phyloP scores from a whole-genome alignment of 495 filamentous ascomycete species.

The Hypoxylon trugodes region DNA sequence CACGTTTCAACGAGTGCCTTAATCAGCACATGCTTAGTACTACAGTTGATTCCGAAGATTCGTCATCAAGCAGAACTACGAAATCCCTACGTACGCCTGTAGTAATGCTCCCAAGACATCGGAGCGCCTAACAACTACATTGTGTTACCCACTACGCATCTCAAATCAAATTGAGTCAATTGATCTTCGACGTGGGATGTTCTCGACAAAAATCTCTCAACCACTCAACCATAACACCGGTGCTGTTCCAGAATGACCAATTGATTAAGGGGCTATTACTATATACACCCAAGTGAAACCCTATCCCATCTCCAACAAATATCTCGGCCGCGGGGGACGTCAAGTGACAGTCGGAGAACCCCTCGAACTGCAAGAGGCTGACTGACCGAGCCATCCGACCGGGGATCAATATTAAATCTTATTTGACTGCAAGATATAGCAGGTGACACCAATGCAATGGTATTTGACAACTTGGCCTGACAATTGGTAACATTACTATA shows the following conservation, averaged over 20 bases:
- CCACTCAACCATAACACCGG: slow-evolving; percentile 13
- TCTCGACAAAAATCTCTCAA: slow-evolving; percentile 11
- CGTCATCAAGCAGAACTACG: slow-evolving; percentile 27
- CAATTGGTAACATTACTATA: slow-evolving; percentile 4
- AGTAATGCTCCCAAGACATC: slow-evolving; percentile 16
- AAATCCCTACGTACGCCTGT: slow-evolving; percentile 13
- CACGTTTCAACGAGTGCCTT: not conserved
- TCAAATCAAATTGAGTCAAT: not conserved
- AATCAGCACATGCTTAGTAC: slow-evolving; percentile 4
- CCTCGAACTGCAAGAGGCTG: slow-evolving; percentile 2
- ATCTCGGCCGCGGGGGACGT: slow-evolving; percentile 11
- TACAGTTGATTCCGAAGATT: slow-evolving; percentile 12
- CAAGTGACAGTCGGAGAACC: slow-evolving; percentile 25
- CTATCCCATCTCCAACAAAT: not conserved
- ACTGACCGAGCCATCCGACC: slow-evolving; percentile 16
- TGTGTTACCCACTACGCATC: not conserved
- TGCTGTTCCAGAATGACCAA: slow-evolving; percentile 21
- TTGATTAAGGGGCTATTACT: slow-evolving; percentile 12
- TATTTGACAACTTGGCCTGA: not conserved
- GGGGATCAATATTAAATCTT: slow-evolving; percentile 5
- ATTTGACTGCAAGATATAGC: not conserved
- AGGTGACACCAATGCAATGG: slow-evolving; percentile 8
- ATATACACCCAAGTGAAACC: not conserved
- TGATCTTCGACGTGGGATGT: slow-evolving; percentile 13
- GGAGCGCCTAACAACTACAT: not conserved